These are phyloP conservation scores for Chaetomiaceae sp. DNA, from an alignment of 2,329 filamentous ascomycete species.

Conservation along the genomic window DNA sequence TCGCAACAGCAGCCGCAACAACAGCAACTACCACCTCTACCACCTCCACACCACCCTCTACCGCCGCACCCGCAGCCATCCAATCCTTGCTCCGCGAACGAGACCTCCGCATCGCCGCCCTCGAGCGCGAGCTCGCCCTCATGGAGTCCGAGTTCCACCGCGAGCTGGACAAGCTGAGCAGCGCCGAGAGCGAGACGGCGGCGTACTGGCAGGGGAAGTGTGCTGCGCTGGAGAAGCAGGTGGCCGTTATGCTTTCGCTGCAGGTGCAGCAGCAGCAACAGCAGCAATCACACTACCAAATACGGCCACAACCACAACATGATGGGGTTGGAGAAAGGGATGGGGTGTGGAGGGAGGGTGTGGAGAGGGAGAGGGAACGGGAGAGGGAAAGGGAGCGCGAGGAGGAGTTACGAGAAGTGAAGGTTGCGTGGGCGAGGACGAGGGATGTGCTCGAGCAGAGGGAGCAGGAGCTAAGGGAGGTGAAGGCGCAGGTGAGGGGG, in stretches of 20 bases:
- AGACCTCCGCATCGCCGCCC: constrained; percentile 48
- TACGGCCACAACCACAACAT: neutral
- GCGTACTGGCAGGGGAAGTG: constrained; percentile 57
- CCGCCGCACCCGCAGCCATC: constrained; percentile 9
- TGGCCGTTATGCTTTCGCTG: constrained; percentile 33
- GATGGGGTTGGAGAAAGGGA: neutral
- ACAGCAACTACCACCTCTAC: constrained; percentile 22
- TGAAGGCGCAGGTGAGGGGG: constrained; percentile 58
- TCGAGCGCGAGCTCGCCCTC: constrained; percentile 48
- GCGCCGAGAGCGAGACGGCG: constrained; percentile 52
- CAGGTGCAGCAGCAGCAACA: neutral
- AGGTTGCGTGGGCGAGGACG: constrained; percentile 46
- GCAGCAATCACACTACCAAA: neutral
- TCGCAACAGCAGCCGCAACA: constrained; percentile 6
- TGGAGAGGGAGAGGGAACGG: neutral
- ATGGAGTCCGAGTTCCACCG: constrained; percentile 52
- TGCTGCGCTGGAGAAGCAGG: constrained; percentile 48
- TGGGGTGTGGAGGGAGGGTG: neutral
- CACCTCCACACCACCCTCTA: neutral
- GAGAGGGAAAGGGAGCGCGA: constrained; percentile 29
- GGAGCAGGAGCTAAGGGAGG: constrained; percentile 53
- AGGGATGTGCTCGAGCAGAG: constrained; percentile 42
- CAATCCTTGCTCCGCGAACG: constrained; percentile 39
- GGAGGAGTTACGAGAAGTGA: constrained; percentile 46
- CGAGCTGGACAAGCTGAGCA: constrained; percentile 49